A percentile compares a stretch with the other conserved stretches of the same genome.
These are phyloP conservation scores for Leccinum subgranulosum DNA, from an alignment of 768 basidiomycete genomes.

Conservation along the genomic window DNA sequence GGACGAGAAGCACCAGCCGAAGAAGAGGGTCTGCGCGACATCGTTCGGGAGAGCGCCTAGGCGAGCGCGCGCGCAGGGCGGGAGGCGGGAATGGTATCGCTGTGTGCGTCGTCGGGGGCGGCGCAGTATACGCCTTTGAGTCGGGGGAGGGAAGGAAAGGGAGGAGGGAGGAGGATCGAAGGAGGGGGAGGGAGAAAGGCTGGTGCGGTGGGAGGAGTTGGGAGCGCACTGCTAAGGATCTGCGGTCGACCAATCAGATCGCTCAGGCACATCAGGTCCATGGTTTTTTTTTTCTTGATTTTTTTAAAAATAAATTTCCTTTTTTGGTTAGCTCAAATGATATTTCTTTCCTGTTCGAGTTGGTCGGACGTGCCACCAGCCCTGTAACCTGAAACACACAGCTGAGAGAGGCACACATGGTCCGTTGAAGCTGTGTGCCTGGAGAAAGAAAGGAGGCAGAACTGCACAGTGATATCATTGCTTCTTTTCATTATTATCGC, in stretches of 20 bases:
- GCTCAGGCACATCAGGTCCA: slow-evolving; percentile 38
- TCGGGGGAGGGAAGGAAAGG: neutral
- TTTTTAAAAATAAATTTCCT: neutral
- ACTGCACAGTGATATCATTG: neutral
- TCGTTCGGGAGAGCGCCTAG: slow-evolving; percentile 8
- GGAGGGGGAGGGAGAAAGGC: slow-evolving; percentile 23
- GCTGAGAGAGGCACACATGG: slow-evolving; percentile 1
- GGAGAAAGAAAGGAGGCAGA: neutral
- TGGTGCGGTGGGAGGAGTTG: slow-evolving; percentile 31
- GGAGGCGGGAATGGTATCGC: neutral
- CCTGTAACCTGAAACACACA: slow-evolving; percentile 9
- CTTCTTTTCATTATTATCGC: slow-evolving; percentile 3
- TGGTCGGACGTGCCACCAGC: neutral
- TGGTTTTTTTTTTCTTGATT: slow-evolving; percentile 6
- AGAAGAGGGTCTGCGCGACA: slow-evolving; percentile 31
- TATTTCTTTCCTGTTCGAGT: neutral
- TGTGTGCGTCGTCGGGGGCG: neutral
- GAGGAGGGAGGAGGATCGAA: slow-evolving; percentile 16
- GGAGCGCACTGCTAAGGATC: slow-evolving; percentile 31
- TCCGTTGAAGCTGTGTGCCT: slow-evolving; percentile 5
- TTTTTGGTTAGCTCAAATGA: neutral
- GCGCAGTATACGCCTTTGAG: slow-evolving; percentile 6
- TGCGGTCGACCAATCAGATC: slow-evolving; percentile 31
- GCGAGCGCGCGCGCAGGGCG: neutral
- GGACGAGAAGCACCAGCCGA: slow-evolving; percentile 32